Evolutionary conservation across 345 rosid species (phyloP).

Genomic region (Camelina hispida): DNA sequence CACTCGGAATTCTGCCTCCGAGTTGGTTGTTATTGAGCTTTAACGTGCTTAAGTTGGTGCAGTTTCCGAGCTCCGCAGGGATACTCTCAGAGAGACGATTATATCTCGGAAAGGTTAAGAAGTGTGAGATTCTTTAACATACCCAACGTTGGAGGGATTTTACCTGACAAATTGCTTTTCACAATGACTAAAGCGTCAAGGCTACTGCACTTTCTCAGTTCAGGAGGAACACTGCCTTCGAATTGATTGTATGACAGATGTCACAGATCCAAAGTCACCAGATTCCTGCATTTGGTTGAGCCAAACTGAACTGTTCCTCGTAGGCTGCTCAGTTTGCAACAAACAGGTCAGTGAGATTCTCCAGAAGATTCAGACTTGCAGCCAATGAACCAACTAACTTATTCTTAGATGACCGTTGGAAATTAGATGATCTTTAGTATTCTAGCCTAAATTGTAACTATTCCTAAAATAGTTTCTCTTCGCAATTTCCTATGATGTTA

Average conservation of each 20-base stretch:
- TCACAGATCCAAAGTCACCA: slow-evolving; percentile 53
- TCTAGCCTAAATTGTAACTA: slow-evolving; percentile 9
- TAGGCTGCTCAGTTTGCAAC: slow-evolving; percentile 52
- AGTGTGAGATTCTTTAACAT: slow-evolving; percentile 50
- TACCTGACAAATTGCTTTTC: slow-evolving; percentile 53
- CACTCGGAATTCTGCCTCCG: slow-evolving; percentile 62
- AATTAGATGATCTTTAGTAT: slow-evolving; percentile 1
- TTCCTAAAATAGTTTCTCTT: slow-evolving; percentile 29
- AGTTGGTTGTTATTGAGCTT: slow-evolving; percentile 56
- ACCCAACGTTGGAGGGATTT: slow-evolving; percentile 71
- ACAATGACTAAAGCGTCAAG: slow-evolving; percentile 51
- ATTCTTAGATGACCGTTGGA: slow-evolving; percentile 40
- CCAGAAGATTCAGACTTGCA: slow-evolving; percentile 54
- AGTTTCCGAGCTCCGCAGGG: slow-evolving; percentile 67
- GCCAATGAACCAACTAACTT: slow-evolving; percentile 66
- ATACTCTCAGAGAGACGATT: slow-evolving; percentile 60
- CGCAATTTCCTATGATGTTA: not conserved
- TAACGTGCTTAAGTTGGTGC: slow-evolving; percentile 58
- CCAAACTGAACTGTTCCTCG: slow-evolving; percentile 61
- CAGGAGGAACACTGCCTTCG: slow-evolving; percentile 59
- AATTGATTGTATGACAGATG: slow-evolving; percentile 61
- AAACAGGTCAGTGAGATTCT: slow-evolving; percentile 55
- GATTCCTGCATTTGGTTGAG: slow-evolving; percentile 53
- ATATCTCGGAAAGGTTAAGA: too few relatives aligned
- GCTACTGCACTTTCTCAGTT: slow-evolving; percentile 64